Evolutionary conservation across 768 basidiomycete genomes (phyloP).

Genomic region (Dioszegia aurantiaca): DNA sequence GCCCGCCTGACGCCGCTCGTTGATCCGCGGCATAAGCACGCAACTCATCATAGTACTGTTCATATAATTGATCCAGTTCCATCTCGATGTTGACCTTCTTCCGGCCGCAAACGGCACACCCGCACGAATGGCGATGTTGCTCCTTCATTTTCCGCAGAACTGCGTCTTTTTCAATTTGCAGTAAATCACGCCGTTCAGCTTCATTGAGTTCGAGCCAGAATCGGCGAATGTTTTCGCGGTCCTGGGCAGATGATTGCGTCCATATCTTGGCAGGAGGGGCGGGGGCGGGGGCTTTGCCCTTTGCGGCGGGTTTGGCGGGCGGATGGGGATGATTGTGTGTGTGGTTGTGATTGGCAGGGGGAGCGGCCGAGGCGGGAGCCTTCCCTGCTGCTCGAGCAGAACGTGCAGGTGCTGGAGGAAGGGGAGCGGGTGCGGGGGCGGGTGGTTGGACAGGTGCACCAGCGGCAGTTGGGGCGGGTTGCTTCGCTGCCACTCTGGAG

Average conservation of each 20-base stretch:
- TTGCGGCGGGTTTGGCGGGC: slow-evolving; percentile 36
- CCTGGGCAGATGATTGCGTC: slow-evolving; percentile 86
- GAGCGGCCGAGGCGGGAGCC: slow-evolving; percentile 45
- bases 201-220: slow-evolving; percentile 87
- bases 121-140: slow-evolving; percentile 93
- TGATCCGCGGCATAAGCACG: slow-evolving; percentile 87
- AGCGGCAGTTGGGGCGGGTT: slow-evolving; percentile 73
- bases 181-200: slow-evolving; percentile 82
- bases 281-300: slow-evolving; percentile 41
- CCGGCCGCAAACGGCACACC: slow-evolving; percentile 91
- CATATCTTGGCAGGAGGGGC: slow-evolving; percentile 68
- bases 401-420: slow-evolving; percentile 46
- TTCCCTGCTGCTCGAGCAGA: slow-evolving; percentile 54
- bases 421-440: slow-evolving; percentile 32
- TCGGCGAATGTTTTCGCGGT: slow-evolving; percentile 94
- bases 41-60: slow-evolving; percentile 99
- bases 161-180: slow-evolving; percentile 97
- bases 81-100: slow-evolving; percentile 99
- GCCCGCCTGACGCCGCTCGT: slow-evolving; percentile 70
- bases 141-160: slow-evolving; percentile 99
- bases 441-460: slow-evolving; percentile 36
- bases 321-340: slow-evolving; percentile 60
- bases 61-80: slow-evolving; percentile 99
- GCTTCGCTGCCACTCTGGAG: slow-evolving; percentile 85
- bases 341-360: slow-evolving; percentile 34